Percentiles rank a stretch among this genome's conserved stretches.
phyloP scores from a whole-genome alignment of 2,329 filamentous ascomycete genomes.

The Colletotrichum camelliae region DNA sequence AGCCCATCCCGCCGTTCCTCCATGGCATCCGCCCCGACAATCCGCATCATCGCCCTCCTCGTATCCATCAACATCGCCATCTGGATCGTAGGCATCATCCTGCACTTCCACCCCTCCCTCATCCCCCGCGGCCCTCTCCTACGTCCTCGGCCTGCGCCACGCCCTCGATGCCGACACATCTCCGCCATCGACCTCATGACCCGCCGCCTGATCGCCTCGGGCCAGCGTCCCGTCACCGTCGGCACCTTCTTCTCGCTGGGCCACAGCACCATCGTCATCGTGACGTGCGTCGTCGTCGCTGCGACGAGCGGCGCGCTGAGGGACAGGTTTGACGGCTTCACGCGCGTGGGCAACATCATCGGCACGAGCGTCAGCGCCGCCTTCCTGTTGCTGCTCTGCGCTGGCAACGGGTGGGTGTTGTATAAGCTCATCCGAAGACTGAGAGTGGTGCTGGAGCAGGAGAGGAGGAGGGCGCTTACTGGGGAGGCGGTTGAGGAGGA shows the following conservation, averaged over 20 bases:
- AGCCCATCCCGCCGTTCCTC: constrained; percentile 31
- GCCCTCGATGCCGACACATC: constrained; percentile 96
- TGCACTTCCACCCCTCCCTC: constrained; percentile 63
- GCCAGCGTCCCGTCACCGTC: constrained; percentile 86
- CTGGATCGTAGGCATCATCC: constrained; percentile 60
- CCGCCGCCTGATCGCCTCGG: constrained; percentile 82
- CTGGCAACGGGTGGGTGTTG: constrained; percentile 87
- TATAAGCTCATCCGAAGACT: constrained; percentile 77
- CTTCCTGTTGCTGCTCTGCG: constrained; percentile 81
- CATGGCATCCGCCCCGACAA: constrained; percentile 30
- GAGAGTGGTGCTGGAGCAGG: constrained; percentile 58
- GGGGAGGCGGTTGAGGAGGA: constrained; percentile 30
- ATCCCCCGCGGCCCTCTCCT: constrained; percentile 85
- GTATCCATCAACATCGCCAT: constrained; percentile 56
- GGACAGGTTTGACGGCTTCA: constrained; percentile 80
- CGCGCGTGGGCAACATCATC: constrained; percentile 83
- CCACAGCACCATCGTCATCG: constrained; percentile 89
- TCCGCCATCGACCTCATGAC: constrained; percentile 94
- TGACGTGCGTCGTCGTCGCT: constrained; percentile 91
- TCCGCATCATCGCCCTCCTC: constrained; percentile 58
- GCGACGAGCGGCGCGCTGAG: constrained; percentile 86
- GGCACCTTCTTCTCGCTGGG: constrained; percentile 95
- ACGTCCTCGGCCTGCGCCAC: constrained; percentile 88
- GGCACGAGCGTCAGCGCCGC: constrained; percentile 86
- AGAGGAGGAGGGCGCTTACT: constrained; percentile 29